These are phyloP conservation scores for Globisporangium yorkense DNA, from an alignment of 352 stramenopile species.

Conservation along the genomic window DNA sequence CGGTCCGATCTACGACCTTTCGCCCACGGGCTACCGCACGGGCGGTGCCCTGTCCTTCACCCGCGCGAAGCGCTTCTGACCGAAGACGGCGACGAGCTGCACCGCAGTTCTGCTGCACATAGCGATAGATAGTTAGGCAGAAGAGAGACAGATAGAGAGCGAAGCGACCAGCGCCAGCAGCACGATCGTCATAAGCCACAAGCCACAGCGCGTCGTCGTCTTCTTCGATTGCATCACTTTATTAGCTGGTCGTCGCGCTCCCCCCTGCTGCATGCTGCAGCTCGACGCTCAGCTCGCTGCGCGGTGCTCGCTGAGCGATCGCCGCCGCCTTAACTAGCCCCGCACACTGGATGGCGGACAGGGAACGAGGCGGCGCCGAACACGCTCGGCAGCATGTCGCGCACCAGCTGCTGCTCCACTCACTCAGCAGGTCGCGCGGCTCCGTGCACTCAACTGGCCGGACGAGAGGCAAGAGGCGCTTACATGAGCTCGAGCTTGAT, in stretches of 20 bases:
- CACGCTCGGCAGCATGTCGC: neutral
- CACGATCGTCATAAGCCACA: neutral
- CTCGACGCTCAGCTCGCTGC: neutral
- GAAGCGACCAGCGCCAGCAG: too few relatives aligned
- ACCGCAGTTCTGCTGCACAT: too few relatives aligned
- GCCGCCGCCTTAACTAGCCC: neutral
- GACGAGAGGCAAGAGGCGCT: slow-evolving; percentile 11
- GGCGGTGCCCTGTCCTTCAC: slow-evolving; percentile 51
- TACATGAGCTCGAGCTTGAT: slow-evolving; percentile 86
- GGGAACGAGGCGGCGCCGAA: too few relatives aligned
- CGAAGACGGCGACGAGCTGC: neutral
- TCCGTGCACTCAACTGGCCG: neutral
- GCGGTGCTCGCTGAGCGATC: too few relatives aligned
- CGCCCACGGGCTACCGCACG: slow-evolving; percentile 53
- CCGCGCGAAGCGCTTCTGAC: slow-evolving; percentile 56
- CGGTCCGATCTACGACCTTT: slow-evolving; percentile 69
- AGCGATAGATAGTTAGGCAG: neutral
- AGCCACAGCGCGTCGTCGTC: too few relatives aligned
- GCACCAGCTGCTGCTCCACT: neutral
- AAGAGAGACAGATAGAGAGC: neutral
- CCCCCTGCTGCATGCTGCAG: neutral
- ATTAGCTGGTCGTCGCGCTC: slow-evolving; percentile 12
- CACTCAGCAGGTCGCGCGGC: neutral
- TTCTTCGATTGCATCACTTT: slow-evolving; percentile 9
- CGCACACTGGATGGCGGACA: too few relatives aligned